Base-by-base conservation (phyloP, 2,329 filamentous ascomycete species). In the Metarhizium rileyi region DNA sequence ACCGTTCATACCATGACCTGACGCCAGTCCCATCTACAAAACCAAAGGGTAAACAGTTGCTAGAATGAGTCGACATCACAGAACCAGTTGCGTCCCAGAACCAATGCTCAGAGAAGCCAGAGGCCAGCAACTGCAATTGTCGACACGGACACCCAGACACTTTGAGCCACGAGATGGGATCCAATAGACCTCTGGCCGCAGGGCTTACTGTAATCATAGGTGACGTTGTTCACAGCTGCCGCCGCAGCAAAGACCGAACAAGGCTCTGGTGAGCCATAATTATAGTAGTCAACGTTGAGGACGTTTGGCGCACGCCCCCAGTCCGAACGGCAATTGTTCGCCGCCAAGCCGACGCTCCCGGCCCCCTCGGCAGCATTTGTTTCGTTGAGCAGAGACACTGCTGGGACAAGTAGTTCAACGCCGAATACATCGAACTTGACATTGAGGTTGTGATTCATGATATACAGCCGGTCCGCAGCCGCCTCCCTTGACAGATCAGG, bases 361-460 rank as follows among this genome's bases (percentile, higher is more conserved):
- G 66, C 72, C 16, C 84, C 84, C 1, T 70, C 73, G 12, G 74
- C 75, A 12, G 76, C 80, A 61, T 94, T 94, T 18, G 87, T 91
- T 52, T 77, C 68, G 58, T 87, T 87, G 50, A 91, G 68, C 38
- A 83, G 63, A 4, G 81, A 78, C 0, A 81, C 80, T 50, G 87
- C 86, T 0, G 88, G 88, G 12, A 93, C 83, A 7, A 90, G 70
- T 43, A 93, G 63, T 20, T 75, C 70, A 16, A 77, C 63, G 27
- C 80, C 80, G 2, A 83, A 78, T 33, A 94, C 67, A 48, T 77
- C 77, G 53, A 95, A 78, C 56, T 90, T 76, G 52, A 84, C 76
- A 64, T 95, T 95, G 51, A 95, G 76, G 63, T 96, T 96, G 71
- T 96, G 90, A 67, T 96, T 96, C 60, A 86, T 78, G 61, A 95